These are phyloP conservation scores for Pseudogymnoascus sp. DNA, from an alignment of 2,329 filamentous ascomycete species.

Conservation along the genomic window DNA sequence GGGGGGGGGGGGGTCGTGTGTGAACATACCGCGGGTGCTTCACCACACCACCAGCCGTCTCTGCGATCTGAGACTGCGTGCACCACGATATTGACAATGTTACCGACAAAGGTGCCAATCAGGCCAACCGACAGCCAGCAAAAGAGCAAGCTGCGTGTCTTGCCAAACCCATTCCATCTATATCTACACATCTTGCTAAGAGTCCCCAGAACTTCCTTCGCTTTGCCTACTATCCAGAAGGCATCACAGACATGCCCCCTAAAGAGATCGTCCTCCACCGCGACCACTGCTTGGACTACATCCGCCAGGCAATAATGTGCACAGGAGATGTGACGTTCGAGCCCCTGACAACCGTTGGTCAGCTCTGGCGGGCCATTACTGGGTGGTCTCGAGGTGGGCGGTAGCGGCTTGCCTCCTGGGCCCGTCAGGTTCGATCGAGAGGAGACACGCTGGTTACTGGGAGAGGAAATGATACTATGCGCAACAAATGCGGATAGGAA, in stretches of 20 bases:
- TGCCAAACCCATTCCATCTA: constrained; percentile 28
- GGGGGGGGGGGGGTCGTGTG: not conserved
- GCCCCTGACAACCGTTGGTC: constrained; percentile 29
- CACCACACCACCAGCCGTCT: constrained; percentile 74
- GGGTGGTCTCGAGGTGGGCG: constrained; percentile 41
- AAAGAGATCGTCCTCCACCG: constrained; percentile 7
- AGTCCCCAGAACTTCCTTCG: not conserved
- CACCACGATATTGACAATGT: constrained; percentile 63
- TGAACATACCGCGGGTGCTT: constrained; percentile 62
- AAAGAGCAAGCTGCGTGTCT: constrained; percentile 52
- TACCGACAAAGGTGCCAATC: constrained; percentile 67
- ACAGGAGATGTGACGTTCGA: constrained; percentile 14
- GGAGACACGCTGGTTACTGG: constrained; percentile 37
- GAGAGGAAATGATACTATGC: constrained; percentile 49
- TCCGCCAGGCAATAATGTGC: constrained; percentile 13
- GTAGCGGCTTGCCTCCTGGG: constrained; percentile 84
- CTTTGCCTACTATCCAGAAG: not conserved
- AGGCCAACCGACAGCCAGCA: constrained; percentile 65
- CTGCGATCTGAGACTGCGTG: constrained; percentile 63
- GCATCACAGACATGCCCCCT: not conserved
- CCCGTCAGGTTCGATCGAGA: constrained; percentile 46
- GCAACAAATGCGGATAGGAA: constrained; percentile 56
- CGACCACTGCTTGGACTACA: constrained; percentile 12
- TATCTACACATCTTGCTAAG: not conserved
- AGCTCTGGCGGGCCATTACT: constrained; percentile 46